Base-by-base conservation (phyloP, 345 rosid genomes). In the Arabidopsis suecica region DNA sequence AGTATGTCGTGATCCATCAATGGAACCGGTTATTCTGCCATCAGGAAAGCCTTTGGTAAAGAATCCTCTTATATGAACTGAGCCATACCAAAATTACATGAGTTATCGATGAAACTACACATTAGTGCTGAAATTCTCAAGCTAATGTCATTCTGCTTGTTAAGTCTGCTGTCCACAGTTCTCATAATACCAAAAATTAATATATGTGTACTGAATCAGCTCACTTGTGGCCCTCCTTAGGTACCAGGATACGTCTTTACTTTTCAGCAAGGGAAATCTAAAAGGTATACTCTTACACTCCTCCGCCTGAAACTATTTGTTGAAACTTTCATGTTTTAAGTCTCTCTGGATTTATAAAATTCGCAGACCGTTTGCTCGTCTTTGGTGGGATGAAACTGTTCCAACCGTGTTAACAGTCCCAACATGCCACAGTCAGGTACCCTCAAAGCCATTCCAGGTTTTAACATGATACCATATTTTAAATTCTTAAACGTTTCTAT, bases 371-470 rank as follows among this genome's bases (percentile, higher is more conserved):
- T 94, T 86, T 81, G 96, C 78, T 5, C 88, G 97, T 78, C 76
- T 94, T 70, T 94, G 98, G 97, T 94, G 98, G 97, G 98, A 94
- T 58, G 97, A 94, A 73, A 91, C 96, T 2, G 89, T 91, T 81
- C 84, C 97, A 18, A 94, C 97, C 6, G 82, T 94, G 16, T 69
- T 91, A 50, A 91, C 97, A 54, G 73, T 34, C 56, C 91, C 96
- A 13, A 66, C 71, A 68, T 83, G 82, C 81, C 89, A 81, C 75
- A 83, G 66, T 85, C 92, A 86, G 98, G 97, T 94, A 10, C 65
- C 32, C 60, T 38, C 51, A 59, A 64, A 25, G 33, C 47, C 65
- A 41, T 55, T 58, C 51, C 56, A 47, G 77, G 64, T 14, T 36
- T 50, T 73, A 67, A 14, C 65, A 48, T 57, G 28, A 33, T 8